These are phyloP conservation scores for Cryphonectria nitschkei DNA, from an alignment of 2,329 filamentous ascomycete species.

Conservation along the genomic window DNA sequence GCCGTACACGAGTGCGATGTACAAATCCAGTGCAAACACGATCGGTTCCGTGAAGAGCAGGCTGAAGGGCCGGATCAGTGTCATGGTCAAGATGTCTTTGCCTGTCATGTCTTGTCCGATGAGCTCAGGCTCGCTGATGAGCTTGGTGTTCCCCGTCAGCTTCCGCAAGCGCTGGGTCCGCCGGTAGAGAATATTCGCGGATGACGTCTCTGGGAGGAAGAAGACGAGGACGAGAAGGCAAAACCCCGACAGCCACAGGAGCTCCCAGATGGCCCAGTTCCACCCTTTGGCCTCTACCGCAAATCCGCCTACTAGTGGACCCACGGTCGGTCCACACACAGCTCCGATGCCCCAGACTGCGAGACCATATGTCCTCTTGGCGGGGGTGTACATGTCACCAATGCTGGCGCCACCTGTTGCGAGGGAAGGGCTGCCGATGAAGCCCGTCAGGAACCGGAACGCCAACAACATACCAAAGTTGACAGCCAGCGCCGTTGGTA, in stretches of 20 bases:
- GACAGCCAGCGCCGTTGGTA: constrained; percentile 64
- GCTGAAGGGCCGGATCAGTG: constrained; percentile 63
- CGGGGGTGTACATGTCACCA: constrained; percentile 57
- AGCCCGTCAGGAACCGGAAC: constrained; percentile 65
- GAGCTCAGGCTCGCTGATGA: constrained; percentile 60
- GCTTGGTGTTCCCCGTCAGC: constrained; percentile 34
- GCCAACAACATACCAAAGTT: constrained; percentile 68
- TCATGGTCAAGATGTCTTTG: constrained; percentile 54
- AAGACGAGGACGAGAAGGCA: constrained; percentile 62
- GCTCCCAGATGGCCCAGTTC: constrained; percentile 67
- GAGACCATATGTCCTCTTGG: constrained; percentile 61
- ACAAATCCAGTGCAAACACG: constrained; percentile 64
- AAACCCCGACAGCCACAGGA: constrained; percentile 63
- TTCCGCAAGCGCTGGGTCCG: constrained; percentile 54
- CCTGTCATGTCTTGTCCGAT: constrained; percentile 49
- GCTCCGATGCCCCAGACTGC: constrained; percentile 60
- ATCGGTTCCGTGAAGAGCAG: constrained; percentile 54
- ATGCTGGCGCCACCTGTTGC: constrained; percentile 60
- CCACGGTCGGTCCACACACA: constrained; percentile 54
- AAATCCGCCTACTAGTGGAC: constrained; percentile 64
- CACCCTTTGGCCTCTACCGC: constrained; percentile 59
- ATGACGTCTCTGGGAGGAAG: constrained; percentile 64
- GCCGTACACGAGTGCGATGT: constrained; percentile 53
- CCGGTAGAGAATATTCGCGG: constrained; percentile 56
- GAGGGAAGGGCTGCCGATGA: constrained; percentile 67